Base-by-base conservation (phyloP, 805 yeast species). In the Barnettozyma vustinii region DNA sequence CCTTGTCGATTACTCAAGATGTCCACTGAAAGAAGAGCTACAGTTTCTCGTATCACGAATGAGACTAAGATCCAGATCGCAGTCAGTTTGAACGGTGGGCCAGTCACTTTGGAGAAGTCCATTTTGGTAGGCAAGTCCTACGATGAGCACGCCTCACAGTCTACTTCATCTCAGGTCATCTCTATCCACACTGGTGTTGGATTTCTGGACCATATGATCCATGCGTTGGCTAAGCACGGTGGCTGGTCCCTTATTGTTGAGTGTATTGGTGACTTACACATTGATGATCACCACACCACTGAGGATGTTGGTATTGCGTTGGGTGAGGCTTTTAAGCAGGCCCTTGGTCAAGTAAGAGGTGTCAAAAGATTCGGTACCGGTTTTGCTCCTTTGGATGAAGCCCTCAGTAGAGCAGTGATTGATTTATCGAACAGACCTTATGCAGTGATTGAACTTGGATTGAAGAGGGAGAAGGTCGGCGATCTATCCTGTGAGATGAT, bases 311-410 rank as follows among this genome's bases (percentile, higher is more conserved):
- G 92, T 41, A 88, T 94, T 57, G 90, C 97, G 1, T 71, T 94
- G 32, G 99, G 99, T 9, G 73, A 74, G 59, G 94, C 97, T 9
- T 90, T 94, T 72, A 86, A 89, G 61, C 70, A 84, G 58, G 98
- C 98, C 1, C 68, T 94, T 52, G 98, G 97, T 20, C 86, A 82
- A 27, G 85, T 92, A 19, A 79, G 80, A 57, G 99, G 99, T 47
- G 90, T 92, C 50, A 87, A 88, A 67, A 77, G 99, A 58, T 94
- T 92, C 62, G 99, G 99, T 15, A 62, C 77, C 40, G 99, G 92
- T 1, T 92, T 82, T 72, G 98, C 97, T 8, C 99, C 99, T 2
- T 74, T 94, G 50, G 99, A 94, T 66, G 99, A 94, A 70, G 97
- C 99, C 0, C 75, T 94, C 51, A 83, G 95, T 52, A 75, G 99